Conservation (phyloP, 2,329 filamentous ascomycete species). For the Hymenoscyphus scutula region DNA sequence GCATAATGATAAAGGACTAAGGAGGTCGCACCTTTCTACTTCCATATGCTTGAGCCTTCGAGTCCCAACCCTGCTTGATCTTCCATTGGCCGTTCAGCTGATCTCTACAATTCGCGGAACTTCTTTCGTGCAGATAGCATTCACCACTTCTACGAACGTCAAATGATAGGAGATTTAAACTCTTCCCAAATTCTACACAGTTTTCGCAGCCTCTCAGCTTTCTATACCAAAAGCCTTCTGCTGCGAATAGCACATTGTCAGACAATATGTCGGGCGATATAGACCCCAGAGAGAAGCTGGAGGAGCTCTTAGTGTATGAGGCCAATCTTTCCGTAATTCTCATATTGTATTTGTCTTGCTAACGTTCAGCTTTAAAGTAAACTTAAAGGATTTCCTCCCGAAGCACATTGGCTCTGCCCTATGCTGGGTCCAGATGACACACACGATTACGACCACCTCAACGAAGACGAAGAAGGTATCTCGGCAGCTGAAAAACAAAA, state of each 20-base stretch:
- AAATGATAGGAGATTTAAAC: neutral
- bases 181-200: neutral
- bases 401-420: constrained; percentile 67
- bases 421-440: constrained; percentile 60
- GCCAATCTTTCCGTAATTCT: neutral
- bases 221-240: neutral
- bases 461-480: constrained; percentile 47
- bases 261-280: neutral
- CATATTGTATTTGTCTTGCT: neutral
- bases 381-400: constrained; percentile 34
- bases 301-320: constrained; percentile 32
- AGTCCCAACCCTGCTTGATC: neutral
- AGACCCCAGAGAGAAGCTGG: constrained; percentile 29
- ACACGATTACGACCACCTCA: constrained; percentile 60
- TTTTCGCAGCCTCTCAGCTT: neutral
- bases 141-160: neutral
- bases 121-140: neutral
- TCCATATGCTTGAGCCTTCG: neutral
- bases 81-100: neutral
- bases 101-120: neutral
- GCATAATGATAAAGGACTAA: neutral
- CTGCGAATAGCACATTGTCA: neutral
- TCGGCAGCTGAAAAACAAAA: constrained; percentile 49
- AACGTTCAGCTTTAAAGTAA: constrained; percentile 25
- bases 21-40: constrained; percentile 2